Percentiles rank a stretch among this genome's conserved stretches.
These are phyloP conservation scores for Leccinum truebloodii DNA, from an alignment of 768 basidiomycete genomes.

Conservation along the genomic window DNA sequence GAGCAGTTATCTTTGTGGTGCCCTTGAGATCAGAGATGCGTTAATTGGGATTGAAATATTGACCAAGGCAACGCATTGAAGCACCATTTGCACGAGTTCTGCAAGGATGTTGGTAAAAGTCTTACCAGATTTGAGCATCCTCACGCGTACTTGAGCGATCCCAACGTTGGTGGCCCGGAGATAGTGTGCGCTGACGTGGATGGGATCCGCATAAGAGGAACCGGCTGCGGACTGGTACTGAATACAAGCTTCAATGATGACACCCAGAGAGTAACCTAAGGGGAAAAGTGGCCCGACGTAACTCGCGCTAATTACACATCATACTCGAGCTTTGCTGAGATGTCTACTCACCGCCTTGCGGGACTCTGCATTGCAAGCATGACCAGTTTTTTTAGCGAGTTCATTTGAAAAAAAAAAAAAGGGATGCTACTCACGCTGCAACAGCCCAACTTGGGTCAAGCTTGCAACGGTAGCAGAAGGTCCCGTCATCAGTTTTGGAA, in stretches of 20 bases:
- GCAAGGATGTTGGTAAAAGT: conserved; percentile 59
- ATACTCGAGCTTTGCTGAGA: background rate
- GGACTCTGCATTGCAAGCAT: conserved; percentile 37
- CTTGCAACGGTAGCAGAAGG: conserved; percentile 27
- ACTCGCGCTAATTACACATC: background rate
- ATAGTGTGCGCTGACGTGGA: conserved; percentile 63
- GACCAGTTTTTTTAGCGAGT: background rate
- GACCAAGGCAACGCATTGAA: background rate
- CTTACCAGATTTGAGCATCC: conserved; percentile 48
- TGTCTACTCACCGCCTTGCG: conserved; percentile 50
- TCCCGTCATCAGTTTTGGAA: conserved; percentile 23
- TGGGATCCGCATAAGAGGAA: conserved; percentile 52
- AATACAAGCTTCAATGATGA: conserved; percentile 55
- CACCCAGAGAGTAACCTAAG: conserved; percentile 59
- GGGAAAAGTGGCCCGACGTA: background rate
- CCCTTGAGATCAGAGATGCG: conserved; percentile 34
- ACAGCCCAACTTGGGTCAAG: conserved; percentile 49
- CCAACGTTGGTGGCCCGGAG: conserved; percentile 44
- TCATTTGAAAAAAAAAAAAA: background rate
- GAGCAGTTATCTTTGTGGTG: conserved; percentile 47
- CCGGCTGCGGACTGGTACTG: conserved; percentile 42
- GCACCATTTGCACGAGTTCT: conserved; percentile 58
- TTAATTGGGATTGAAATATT: background rate
- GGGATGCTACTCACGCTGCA: conserved; percentile 38
- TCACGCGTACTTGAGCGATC: conserved; percentile 50